Base-by-base conservation (phyloP, 352 stramenopile genomes). In the Globisporangium middletonii region DNA sequence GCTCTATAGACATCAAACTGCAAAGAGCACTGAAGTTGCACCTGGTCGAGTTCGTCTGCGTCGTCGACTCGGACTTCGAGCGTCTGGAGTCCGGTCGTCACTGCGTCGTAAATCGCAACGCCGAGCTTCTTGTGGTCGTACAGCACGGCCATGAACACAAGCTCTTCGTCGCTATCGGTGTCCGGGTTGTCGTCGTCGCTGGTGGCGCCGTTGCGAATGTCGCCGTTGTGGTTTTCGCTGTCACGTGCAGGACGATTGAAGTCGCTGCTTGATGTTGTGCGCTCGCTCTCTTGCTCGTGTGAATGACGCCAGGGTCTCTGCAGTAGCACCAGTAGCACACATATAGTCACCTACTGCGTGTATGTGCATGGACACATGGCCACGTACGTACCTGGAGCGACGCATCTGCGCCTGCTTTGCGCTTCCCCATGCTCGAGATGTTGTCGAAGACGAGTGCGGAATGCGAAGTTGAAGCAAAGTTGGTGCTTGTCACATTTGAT, bases 51-150 rank as follows among this genome's bases (percentile, higher is more conserved):
- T 9, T 86, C 74, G 5, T 71, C 57, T 15, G 62, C 13, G 33
- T 77, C 68, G 2, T 50, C 26, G 46, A 90, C 69, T 26, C 61
- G 53, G 15, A 87, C 45, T 30, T 91, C 76, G 56, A 90, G 30
- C 2, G 72, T 89, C 51, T 81, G 87, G 26, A 95, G 49, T 42
- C 66, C 75, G n/a, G 86, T 77, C 19, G 75, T 82, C 27, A 77
- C 48, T 0, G 73, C 79, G 53, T 95, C 81, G 54, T 83, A 95
- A 26, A 92, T 88, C 3, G 83, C 82, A 26, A 88, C 72, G 12
- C 83, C 83, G 2, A 95, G 53, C 33, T 83, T 68, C 23, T 69
- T 69, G 65, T 74, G 75, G 41, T 95, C 83, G 51, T 79, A 80
- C 11, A 90, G 68, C 30, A 93, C 43, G 1, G 83, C 73, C 76